These are phyloP conservation scores for Lactarius tabidus DNA, from an alignment of 768 basidiomycete genomes.

Conservation along the genomic window DNA sequence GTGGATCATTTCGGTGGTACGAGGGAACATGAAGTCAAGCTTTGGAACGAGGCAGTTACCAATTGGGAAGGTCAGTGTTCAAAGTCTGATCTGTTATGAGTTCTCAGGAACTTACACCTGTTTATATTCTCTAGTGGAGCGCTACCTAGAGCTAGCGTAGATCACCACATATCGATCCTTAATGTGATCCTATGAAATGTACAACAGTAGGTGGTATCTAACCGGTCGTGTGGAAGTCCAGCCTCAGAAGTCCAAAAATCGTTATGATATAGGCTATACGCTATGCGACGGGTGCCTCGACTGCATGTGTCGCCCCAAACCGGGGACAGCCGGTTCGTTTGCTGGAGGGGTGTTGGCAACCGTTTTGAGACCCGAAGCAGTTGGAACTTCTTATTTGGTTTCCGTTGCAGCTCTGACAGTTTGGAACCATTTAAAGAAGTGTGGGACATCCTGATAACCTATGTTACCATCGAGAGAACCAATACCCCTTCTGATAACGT, in stretches of 20 bases:
- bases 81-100: background rate
- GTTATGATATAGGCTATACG: background rate
- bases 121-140: slow-evolving; percentile 52
- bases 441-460: slow-evolving; percentile 58
- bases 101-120: slow-evolving; percentile 1
- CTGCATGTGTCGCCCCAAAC: background rate
- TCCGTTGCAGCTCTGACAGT: slow-evolving; percentile 28
- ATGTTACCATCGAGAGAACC: background rate
- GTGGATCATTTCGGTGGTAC: slow-evolving; percentile 96
- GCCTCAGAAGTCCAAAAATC: background rate
- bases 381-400: background rate
- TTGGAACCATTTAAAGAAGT: slow-evolving; percentile 66
- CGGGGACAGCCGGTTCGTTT: background rate
- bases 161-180: background rate
- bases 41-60: slow-evolving; percentile 89
- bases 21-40: slow-evolving; percentile 82
- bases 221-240: background rate
- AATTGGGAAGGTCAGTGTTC: slow-evolving; percentile 82
- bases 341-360: background rate
- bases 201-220: background rate
- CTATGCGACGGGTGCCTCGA: slow-evolving; percentile 3
- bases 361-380: background rate
- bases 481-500: background rate
- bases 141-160: slow-evolving; percentile 80
- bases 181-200: background rate